Conservation (phyloP, 1,284 basidiomycete species). For the Melampsora larici-populina region DNA sequence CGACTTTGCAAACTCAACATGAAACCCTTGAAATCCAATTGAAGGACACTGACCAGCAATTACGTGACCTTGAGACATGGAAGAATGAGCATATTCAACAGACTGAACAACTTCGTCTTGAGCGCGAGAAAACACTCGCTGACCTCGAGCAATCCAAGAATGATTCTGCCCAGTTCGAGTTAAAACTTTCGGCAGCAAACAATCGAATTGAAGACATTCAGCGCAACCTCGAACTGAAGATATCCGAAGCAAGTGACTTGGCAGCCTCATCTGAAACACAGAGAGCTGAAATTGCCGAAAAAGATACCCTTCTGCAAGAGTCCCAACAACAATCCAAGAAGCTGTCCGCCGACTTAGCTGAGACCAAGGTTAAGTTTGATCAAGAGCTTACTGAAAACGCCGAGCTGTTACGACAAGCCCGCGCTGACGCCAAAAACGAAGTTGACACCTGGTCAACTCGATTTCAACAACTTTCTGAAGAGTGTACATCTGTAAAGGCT, state of each 20-base stretch:
- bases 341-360: background rate
- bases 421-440: background rate
- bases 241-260: constrained; percentile 16
- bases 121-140: background rate
- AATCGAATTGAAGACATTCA: constrained; percentile 14
- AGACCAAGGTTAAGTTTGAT: background rate
- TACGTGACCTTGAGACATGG: constrained; percentile 1
- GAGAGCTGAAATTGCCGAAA: constrained; percentile 1
- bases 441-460: background rate
- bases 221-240: constrained; percentile 8
- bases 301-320: constrained; percentile 4
- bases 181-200: constrained; percentile 1
- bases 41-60: background rate
- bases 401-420: background rate
- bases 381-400: background rate
- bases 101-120: constrained; percentile 10
- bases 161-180: background rate
- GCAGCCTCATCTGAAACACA: constrained; percentile 5
- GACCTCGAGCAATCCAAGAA: constrained; percentile 4
- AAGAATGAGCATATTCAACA: background rate
- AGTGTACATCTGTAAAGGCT: background rate
- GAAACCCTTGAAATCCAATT: background rate
- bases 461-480: background rate
- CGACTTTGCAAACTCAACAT: background rate
- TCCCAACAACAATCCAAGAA: constrained; percentile 1